A percentile compares a stretch with the other conserved stretches of the same genome.
These are phyloP conservation scores for Acer yangbiense DNA, from an alignment of 345 rosid genomes.

Conservation along the genomic window DNA sequence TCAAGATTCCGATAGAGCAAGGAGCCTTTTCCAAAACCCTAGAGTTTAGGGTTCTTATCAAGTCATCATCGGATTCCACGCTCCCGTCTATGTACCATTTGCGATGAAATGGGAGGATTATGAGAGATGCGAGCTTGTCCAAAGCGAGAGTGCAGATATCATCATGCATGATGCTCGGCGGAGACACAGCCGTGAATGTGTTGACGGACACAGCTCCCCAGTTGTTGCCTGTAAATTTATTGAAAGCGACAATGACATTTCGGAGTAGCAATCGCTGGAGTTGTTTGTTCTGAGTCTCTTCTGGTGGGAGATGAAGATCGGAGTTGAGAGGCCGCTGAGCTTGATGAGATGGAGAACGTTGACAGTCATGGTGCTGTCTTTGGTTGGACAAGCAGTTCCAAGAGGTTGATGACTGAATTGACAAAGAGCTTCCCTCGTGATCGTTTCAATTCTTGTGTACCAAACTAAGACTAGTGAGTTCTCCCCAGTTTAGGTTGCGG, in stretches of 20 bases:
- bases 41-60: slow-evolving; percentile 38
- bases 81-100: slow-evolving; percentile 43
- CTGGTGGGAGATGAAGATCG: slow-evolving; percentile 55
- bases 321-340: slow-evolving; percentile 48
- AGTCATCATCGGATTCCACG: slow-evolving; percentile 34
- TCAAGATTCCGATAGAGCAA: slow-evolving; percentile 61
- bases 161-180: slow-evolving; percentile 52
- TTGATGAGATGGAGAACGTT: slow-evolving; percentile 57
- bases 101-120: slow-evolving; percentile 60
- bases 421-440: slow-evolving; percentile 8
- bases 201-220: slow-evolving; percentile 17
- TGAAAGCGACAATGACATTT: slow-evolving; percentile 41
- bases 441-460: no score
- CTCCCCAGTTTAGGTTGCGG: no score
- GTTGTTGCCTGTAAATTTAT: slow-evolving; percentile 15
- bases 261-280: slow-evolving; percentile 26
- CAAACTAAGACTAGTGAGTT: no score
- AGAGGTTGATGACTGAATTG: slow-evolving; percentile 34
- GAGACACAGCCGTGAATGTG: slow-evolving; percentile 32
- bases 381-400: slow-evolving; percentile 35
- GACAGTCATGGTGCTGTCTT: slow-evolving; percentile 38
- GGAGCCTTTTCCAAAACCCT: slow-evolving; percentile 54
- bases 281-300: slow-evolving; percentile 23
- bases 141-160: slow-evolving; percentile 58
- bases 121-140: slow-evolving; percentile 46